Conservation (phyloP, 2,329 filamentous ascomycete species). For the Apiospora sp. region DNA sequence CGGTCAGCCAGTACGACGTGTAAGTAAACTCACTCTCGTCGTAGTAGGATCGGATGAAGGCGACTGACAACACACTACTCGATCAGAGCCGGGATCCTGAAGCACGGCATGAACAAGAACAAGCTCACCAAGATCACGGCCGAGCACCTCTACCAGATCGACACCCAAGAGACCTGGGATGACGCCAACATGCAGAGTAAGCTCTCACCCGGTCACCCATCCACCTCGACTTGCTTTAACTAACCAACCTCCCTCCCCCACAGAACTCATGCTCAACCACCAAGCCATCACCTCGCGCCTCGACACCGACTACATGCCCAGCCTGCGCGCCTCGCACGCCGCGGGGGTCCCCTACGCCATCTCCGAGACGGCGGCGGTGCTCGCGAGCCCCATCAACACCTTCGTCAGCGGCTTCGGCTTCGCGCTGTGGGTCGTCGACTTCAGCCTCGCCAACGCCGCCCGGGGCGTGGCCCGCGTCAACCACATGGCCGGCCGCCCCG, state of each 20-base stretch:
- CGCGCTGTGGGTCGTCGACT: slow-evolving; percentile 48
- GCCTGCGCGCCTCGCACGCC: slow-evolving; percentile 18
- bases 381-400: neutral
- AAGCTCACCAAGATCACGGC: slow-evolving; percentile 22
- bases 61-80: neutral
- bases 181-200: slow-evolving; percentile 26
- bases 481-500: slow-evolving; percentile 31
- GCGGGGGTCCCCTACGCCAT: slow-evolving; percentile 24
- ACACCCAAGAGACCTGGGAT: neutral
- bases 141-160: slow-evolving; percentile 29
- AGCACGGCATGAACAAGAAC: slow-evolving; percentile 26
- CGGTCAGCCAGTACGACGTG: neutral
- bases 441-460: slow-evolving; percentile 36
- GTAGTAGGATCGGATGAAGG: neutral
- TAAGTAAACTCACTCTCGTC: neutral
- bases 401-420: slow-evolving; percentile 44
- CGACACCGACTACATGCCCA: neutral
- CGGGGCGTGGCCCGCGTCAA: slow-evolving; percentile 32
- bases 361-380: slow-evolving; percentile 24
- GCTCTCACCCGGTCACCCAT: neutral
- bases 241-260: neutral
- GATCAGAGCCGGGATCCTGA: slow-evolving; percentile 16
- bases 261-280: slow-evolving; percentile 27
- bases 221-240: neutral
- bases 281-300: slow-evolving; percentile 19